Percentiles rank a stretch among this genome's conserved stretches.
Conservation (phyloP, 805 yeast genomes). For the Lipomyces yamanashiensis region DNA sequence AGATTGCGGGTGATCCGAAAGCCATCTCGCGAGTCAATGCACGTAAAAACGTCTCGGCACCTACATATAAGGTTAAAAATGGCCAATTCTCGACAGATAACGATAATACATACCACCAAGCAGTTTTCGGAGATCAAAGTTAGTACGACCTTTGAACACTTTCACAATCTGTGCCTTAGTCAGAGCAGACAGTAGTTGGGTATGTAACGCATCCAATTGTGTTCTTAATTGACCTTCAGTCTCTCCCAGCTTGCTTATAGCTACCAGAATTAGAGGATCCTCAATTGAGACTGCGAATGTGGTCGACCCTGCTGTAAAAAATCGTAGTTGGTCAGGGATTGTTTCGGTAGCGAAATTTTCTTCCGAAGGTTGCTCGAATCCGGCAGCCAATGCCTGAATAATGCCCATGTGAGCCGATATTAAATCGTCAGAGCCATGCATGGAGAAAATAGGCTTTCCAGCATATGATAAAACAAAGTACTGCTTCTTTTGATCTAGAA, state of each 20-base stretch:
- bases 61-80: constrained; percentile 35
- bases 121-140: constrained; percentile 78
- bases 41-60: constrained; percentile 75
- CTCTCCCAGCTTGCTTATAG: constrained; percentile 52
- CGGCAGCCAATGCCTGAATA: constrained; percentile 75
- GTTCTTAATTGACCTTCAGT: constrained; percentile 50
- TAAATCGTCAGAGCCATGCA: constrained; percentile 71
- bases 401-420: constrained; percentile 76
- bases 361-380: constrained; percentile 55
- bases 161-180: constrained; percentile 77
- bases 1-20: constrained; percentile 60
- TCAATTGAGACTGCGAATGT: constrained; percentile 64
- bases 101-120: constrained; percentile 52
- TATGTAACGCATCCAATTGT: constrained; percentile 74
- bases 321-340: constrained; percentile 25
- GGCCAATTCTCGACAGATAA: neutral
- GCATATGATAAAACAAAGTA: constrained; percentile 80
- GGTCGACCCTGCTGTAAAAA: constrained; percentile 57
- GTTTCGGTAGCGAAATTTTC: constrained; percentile 21
- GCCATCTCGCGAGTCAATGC: constrained; percentile 61
- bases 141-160: constrained; percentile 71
- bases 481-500: constrained; percentile 58
- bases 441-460: constrained; percentile 85
- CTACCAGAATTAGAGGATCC: constrained; percentile 74
- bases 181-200: constrained; percentile 78